These are phyloP conservation scores for Articulospora tetracladia DNA, from an alignment of 495 filamentous ascomycete genomes.

Conservation along the genomic window DNA sequence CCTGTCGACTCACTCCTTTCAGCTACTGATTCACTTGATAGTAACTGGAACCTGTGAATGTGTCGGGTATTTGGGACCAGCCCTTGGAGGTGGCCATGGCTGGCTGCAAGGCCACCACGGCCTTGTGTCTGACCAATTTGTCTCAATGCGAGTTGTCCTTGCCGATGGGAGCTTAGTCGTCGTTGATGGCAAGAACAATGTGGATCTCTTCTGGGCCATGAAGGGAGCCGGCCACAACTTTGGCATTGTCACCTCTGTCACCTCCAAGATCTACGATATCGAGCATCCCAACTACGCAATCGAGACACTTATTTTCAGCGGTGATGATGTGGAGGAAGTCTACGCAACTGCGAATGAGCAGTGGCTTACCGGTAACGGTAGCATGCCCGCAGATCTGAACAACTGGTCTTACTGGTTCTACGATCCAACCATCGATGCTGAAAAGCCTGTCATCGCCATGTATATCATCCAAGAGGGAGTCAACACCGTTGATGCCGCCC, in stretches of 20 bases:
- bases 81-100: constrained; percentile 60
- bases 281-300: constrained; percentile 37
- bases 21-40: constrained; percentile 18
- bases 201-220: constrained; percentile 55
- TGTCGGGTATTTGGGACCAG: constrained; percentile 49
- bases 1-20: not conserved
- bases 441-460: constrained; percentile 36
- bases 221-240: constrained; percentile 61
- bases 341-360: constrained; percentile 43
- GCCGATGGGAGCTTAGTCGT: constrained; percentile 47
- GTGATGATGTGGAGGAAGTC: constrained; percentile 44
- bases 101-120: constrained; percentile 56
- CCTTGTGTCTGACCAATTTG: constrained; percentile 54
- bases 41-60: constrained; percentile 55
- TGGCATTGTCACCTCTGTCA: constrained; percentile 51
- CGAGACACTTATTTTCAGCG: constrained; percentile 41
- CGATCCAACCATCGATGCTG: constrained; percentile 33
- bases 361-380: constrained; percentile 32
- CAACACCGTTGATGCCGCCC: constrained; percentile 32
- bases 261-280: constrained; percentile 42
- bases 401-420: constrained; percentile 51
- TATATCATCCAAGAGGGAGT: constrained; percentile 50
- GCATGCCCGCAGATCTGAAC: constrained; percentile 37
- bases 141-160: constrained; percentile 50
- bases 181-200: constrained; percentile 25